phyloP scores from a whole-genome alignment of 2,329 filamentous ascomycete genomes.

The Xenosphaeropsis pyriputrescens region DNA sequence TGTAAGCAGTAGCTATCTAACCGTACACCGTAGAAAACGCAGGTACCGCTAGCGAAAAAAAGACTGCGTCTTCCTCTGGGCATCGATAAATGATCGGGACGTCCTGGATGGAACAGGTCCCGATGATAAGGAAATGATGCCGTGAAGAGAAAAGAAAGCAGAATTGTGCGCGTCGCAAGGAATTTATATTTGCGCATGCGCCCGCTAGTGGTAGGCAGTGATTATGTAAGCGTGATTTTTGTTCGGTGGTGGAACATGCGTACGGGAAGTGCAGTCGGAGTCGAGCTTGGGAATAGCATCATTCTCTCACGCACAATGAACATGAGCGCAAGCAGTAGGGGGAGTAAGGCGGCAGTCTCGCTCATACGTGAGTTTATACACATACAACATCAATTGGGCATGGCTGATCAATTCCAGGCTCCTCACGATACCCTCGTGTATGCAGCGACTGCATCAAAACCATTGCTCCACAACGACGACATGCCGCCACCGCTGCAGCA shows the following conservation, averaged over 20 bases:
- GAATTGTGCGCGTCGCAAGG: not conserved
- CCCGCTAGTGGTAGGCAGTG: not conserved
- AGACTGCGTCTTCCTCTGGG: slow-evolving; percentile 75
- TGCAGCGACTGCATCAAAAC: slow-evolving; percentile 12
- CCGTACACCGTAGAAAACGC: slow-evolving; percentile 63
- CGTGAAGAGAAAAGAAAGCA: slow-evolving; percentile 31
- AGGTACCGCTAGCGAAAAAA: slow-evolving; percentile 98
- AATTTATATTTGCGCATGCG: not conserved
- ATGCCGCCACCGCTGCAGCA: slow-evolving; percentile 13
- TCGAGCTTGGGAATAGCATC: too few relatives aligned
- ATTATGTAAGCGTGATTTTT: slow-evolving; percentile 1
- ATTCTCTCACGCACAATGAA: slow-evolving; percentile 7
- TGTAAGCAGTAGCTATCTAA: slow-evolving; percentile 98
- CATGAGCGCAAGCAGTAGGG: slow-evolving; percentile 44
- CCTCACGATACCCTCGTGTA: slow-evolving; percentile 13
- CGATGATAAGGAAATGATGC: slow-evolving; percentile 94
- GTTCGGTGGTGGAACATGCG: not conserved
- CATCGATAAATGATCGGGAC: slow-evolving; percentile 87
- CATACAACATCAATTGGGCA: not conserved
- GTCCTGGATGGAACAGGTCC: slow-evolving; percentile 54
- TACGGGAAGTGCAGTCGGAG: not conserved
- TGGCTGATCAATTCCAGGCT: slow-evolving; percentile 5
- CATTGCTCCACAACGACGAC: slow-evolving; percentile 7
- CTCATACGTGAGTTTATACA: slow-evolving; percentile 29
- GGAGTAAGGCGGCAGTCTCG: slow-evolving; percentile 31